Percentiles rank a stretch among this genome's conserved stretches.
Evolutionary conservation across 2,329 filamentous ascomycete species (phyloP).

Genomic region (Talaromyces sp.): DNA sequence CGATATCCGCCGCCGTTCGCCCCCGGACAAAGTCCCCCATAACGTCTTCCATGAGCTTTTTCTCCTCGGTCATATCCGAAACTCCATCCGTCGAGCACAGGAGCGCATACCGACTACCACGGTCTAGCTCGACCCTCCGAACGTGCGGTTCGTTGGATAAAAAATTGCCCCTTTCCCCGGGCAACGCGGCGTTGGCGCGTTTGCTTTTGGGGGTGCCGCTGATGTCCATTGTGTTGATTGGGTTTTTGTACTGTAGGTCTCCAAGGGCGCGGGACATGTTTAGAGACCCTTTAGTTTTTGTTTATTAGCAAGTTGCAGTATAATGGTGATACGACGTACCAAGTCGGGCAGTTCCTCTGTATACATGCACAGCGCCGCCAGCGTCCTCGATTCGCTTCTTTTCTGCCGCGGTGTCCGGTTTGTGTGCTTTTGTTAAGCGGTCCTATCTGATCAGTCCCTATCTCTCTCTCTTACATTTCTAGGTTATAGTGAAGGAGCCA

Average conservation of each 20-base stretch:
- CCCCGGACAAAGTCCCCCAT: constrained; percentile 26
- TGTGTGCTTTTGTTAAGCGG: constrained; percentile 29
- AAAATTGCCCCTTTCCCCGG: constrained; percentile 23
- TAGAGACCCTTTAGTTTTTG: constrained; percentile 20
- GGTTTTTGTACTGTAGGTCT: constrained; percentile 34
- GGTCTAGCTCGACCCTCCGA: constrained; percentile 18
- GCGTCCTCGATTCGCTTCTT: constrained; percentile 27
- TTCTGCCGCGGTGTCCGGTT: constrained; percentile 26
- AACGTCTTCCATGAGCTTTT: constrained; percentile 25
- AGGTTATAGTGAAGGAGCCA: neutral
- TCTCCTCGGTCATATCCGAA: constrained; percentile 25
- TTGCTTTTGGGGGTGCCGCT: constrained; percentile 12
- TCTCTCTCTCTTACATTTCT: neutral
- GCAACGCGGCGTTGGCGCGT: constrained; percentile 17
- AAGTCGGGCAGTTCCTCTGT: constrained; percentile 24
- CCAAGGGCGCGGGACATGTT: constrained; percentile 36
- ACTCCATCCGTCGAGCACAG: constrained; percentile 30
- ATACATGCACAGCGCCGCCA: constrained; percentile 23
- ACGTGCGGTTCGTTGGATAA: constrained; percentile 30
- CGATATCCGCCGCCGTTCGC: constrained; percentile 25
- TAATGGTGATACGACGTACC: constrained; percentile 16
- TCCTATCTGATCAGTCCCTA: constrained; percentile 17
- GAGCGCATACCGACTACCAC: constrained; percentile 24
- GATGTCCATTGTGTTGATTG: constrained; percentile 23
- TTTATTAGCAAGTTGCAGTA: neutral